Evolutionary conservation across 1,139 yeast species (phyloP), one percentile per base, ranked within the genome.

Genomic region (Lizanozyma gosingica): DNA sequence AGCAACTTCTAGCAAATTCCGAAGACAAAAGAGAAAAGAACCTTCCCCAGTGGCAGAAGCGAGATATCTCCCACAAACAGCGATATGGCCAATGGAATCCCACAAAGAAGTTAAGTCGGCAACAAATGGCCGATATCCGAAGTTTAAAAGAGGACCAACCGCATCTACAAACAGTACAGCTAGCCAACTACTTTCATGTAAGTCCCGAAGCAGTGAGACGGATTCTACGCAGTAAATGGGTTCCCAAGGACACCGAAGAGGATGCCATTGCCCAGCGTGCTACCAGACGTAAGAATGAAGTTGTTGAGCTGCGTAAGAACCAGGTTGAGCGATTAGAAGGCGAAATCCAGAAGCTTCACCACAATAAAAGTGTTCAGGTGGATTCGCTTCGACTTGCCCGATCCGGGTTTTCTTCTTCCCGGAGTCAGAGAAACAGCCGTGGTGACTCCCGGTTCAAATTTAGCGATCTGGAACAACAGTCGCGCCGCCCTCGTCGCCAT

Each of bases 141-240:
- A 57, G 67, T 9, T 54, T 88, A 36, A 80, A 78, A 47, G 60
- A 62, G 22, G 65, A 67, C 40, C 59, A 72, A 49, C 96, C 96
- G 0, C 70, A 74, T 22, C 49, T 85, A 43, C 73, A 73, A 8
- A 73, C 82, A 1, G 63, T 69, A 2, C 83, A 80, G 39, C 59
- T 90, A 15, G 83, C 92, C 0, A 65, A 71, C 33, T 73, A 74
- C 53, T 88, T 83, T 58, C 66, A 73, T 41, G 71, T 87, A 3
- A 83, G 94, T 1, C 94, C 95, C 0, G 95, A 88, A 49, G 86
- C 94, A 0, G 74, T 88, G 1, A 64, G 96, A 43, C 71, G 96
- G 45, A 86, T 90, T 9, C 57, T 90, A 45, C 80, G 76, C 53
- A 80, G 94, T 4, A 76, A 71, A 34, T 90, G 95, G 95, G 62